Evolutionary conservation across 2,329 filamentous ascomycete species (phyloP), one percentile per base, ranked within the genome.

Genomic region (Trichoderma koningii): DNA sequence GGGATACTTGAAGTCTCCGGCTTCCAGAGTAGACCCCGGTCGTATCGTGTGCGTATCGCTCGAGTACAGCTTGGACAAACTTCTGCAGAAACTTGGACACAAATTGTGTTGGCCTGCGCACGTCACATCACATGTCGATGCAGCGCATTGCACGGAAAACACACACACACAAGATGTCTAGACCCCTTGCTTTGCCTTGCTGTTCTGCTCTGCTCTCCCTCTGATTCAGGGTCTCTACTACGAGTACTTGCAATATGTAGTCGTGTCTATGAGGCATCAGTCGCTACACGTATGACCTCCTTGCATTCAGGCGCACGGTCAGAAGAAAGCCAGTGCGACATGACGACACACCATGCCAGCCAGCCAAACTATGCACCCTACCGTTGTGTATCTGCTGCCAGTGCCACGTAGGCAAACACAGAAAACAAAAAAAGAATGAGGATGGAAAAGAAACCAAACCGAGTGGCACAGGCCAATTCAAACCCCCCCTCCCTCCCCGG

Each of bases 391-490:
- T 28, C 47, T 38, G 42, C 28, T 56, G 23, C 19, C 44, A 41
- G 38, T 44, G 53, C 55, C 55, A 57, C 57, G 57, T 61, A 61
- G 47, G 57, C 57, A 47, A 38, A 38, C 10, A 14, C 10, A 9
- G 34, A 14, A 38, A 3, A 38, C 34, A 9, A 12, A 10, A 9
- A 38, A 9, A 9, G 34, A 14, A 14, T 9, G 34, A 38, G 34
- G 34, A 38, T 14, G 7, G 34, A 38, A 38, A 38, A 38, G 12
- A 10, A 38, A 38, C 30, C 30, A 30, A 9, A n/a, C 2, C 41
- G 34, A 48, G 42, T 48, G 34, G 61, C 51, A 63, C 61, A 63
- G 52, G 51, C 61, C 44, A 59, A 19, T 9, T 30, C 44, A n/a
- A 12, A 5, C 44, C 9, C 52, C 52, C 21, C n/a, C n/a, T n/a